Evolutionary conservation across 2,329 filamentous ascomycete genomes (phyloP).

Genomic region (Graphilbum fragrans): DNA sequence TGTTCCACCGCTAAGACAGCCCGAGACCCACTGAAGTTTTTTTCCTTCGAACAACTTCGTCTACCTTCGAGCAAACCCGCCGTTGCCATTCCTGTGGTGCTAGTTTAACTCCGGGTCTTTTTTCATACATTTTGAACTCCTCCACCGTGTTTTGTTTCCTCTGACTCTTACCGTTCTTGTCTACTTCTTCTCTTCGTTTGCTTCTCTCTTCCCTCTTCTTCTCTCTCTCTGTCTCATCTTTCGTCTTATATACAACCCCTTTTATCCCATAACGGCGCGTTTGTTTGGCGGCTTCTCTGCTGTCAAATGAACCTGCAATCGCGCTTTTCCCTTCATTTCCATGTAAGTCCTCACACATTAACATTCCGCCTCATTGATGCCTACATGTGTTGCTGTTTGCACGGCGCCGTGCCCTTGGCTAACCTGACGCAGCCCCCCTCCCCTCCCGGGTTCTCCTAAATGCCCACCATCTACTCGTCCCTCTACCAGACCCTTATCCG

Average conservation of each 20-base stretch:
- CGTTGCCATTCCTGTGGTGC: too few relatives aligned
- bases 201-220: constrained; percentile 1
- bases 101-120: not conserved
- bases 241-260: constrained; percentile 1
- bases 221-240: not conserved
- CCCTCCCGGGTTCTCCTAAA: constrained; percentile 69
- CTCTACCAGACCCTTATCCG: constrained; percentile 78
- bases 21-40: not conserved
- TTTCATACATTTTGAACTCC: not conserved
- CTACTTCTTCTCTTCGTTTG: constrained; percentile 1
- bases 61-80: not conserved
- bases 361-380: too few relatives aligned
- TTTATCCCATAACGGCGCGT: constrained; percentile 47
- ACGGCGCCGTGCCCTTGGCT: constrained; percentile 2
- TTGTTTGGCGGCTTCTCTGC: constrained; percentile 75
- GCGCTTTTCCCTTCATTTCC: constrained; percentile 44
- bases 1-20: not conserved
- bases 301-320: constrained; percentile 99
- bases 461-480: constrained; percentile 63
- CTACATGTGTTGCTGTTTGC: not conserved
- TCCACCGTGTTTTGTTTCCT: not conserved
- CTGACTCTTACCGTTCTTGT: not conserved
- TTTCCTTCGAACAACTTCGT: not conserved
- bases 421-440: constrained; percentile 32
- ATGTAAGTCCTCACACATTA: constrained; percentile 36